A percentile compares a stretch with the other conserved stretches of the same genome.
phyloP scores from a whole-genome alignment of 2,329 filamentous ascomycete species.

The Blastomyces parvus region DNA sequence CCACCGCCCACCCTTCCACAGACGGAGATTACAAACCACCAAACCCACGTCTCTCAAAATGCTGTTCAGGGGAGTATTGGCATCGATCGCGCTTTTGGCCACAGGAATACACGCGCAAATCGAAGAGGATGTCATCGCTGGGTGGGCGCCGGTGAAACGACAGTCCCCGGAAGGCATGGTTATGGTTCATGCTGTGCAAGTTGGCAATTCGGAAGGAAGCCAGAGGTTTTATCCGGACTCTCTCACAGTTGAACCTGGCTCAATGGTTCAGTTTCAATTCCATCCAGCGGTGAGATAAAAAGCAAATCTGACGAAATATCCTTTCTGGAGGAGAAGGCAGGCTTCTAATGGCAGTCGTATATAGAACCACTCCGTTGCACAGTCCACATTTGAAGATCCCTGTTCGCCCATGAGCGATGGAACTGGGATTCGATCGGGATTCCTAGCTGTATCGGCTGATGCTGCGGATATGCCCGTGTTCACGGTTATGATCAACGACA shows the following conservation, averaged over 20 bases:
- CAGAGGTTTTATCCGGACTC: conserved; percentile 58
- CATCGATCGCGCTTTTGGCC: conserved; percentile 1
- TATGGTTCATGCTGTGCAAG: conserved; percentile 55
- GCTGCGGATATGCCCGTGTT: conserved; percentile 54
- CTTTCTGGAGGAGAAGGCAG: neutral
- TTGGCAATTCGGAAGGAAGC: conserved; percentile 46
- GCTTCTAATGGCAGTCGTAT: neutral
- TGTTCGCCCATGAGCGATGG: conserved; percentile 54
- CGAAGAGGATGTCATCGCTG: neutral
- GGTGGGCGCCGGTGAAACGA: neutral
- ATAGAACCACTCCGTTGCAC: conserved; percentile 68
- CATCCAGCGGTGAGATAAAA: conserved; percentile 34
- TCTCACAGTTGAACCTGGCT: conserved; percentile 53
- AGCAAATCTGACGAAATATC: neutral
- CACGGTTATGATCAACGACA: conserved; percentile 59
- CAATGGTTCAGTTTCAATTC: conserved; percentile 45
- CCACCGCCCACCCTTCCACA: neutral
- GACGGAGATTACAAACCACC: neutral
- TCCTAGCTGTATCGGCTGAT: conserved; percentile 44
- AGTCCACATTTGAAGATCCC: conserved; percentile 63
- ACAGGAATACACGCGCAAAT: conserved; percentile 2
- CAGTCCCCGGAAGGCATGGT: conserved; percentile 8
- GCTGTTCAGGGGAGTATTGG: conserved; percentile 2
- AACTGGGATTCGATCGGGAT: conserved; percentile 49
- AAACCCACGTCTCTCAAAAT: neutral